Evolutionary conservation across 495 filamentous ascomycete genomes (phyloP).

Genomic region (Amorphotheca resinae): DNA sequence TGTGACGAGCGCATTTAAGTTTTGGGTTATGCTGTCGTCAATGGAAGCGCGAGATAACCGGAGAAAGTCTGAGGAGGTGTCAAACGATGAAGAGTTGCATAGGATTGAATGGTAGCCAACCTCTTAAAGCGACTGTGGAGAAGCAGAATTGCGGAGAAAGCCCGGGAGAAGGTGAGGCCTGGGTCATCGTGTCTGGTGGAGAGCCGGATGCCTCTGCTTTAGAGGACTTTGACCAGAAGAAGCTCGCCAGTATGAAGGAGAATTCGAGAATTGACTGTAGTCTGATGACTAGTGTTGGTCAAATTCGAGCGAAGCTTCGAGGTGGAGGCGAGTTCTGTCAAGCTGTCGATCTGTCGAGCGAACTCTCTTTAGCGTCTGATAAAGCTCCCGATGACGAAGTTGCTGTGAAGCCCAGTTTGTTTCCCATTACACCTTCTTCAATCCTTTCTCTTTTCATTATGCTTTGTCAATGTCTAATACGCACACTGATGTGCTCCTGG

Average conservation of each 20-base stretch:
- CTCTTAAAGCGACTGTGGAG: constrained; percentile 70
- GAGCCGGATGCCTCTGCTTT: constrained; percentile 26
- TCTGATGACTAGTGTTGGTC: no score
- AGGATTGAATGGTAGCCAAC: constrained; percentile 29
- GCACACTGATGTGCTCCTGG: constrained; percentile 28
- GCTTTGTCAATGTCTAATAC: constrained; percentile 20
- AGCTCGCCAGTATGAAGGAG: constrained; percentile 30
- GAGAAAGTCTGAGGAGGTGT: constrained; percentile 62
- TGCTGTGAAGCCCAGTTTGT: no score
- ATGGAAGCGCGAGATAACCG: constrained; percentile 71
- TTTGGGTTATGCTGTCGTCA: constrained; percentile 87
- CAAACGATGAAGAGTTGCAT: background rate
- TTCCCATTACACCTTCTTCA: no score
- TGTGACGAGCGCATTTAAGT: constrained; percentile 80
- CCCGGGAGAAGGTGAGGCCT: constrained; percentile 42
- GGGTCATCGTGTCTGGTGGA: constrained; percentile 42
- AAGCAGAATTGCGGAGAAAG: constrained; percentile 91
- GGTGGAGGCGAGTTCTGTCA: background rate
- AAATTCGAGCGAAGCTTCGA: no score
- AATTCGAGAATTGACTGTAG: background rate
- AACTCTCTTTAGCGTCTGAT: no score
- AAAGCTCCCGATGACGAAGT: no score
- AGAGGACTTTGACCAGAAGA: constrained; percentile 34
- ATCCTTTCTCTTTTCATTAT: constrained; percentile 4
- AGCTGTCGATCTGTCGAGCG: no score